A percentile compares a stretch with the other conserved stretches of the same genome.
These are phyloP conservation scores for Aspergillus intermedius DNA, from an alignment of 2,329 filamentous ascomycete genomes.

Conservation along the genomic window DNA sequence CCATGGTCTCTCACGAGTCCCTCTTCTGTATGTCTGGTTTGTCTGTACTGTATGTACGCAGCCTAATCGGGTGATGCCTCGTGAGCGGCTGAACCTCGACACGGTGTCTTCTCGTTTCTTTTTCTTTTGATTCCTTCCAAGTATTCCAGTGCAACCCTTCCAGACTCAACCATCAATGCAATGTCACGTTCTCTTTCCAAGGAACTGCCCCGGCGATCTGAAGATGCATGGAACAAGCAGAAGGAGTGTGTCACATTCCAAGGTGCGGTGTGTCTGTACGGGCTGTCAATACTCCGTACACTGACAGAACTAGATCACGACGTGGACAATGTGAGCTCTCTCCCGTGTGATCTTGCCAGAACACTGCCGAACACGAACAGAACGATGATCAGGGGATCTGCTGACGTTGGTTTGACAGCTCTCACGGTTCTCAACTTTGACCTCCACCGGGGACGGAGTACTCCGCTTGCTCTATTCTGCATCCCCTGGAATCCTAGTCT, in stretches of 20 bases:
- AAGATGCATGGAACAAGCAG: conserved; percentile 8
- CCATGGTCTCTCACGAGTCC: background rate
- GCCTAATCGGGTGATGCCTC: no score
- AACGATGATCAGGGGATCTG: background rate
- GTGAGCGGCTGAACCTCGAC: conserved; percentile 4
- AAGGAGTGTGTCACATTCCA: conserved; percentile 2
- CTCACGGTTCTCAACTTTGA: background rate
- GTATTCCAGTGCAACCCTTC: background rate
- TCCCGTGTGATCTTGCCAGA: background rate
- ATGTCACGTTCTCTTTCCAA: conserved; percentile 8
- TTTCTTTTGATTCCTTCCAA: background rate
- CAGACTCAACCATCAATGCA: conserved; percentile 1
- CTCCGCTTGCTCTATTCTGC: no score
- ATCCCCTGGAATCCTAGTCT: no score
- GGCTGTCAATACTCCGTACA: background rate
- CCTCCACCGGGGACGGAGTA: background rate
- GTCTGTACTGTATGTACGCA: no score
- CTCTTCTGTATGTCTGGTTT: background rate
- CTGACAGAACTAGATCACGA: background rate
- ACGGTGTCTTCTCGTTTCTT: background rate
- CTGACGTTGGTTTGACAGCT: background rate
- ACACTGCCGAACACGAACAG: background rate
- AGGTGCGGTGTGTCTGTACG: conserved; percentile 3
- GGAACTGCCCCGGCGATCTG: conserved; percentile 1
- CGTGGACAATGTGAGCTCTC: background rate